These are phyloP conservation scores for Letharia columbiana DNA, from an alignment of 495 filamentous ascomycete genomes.

Conservation along the genomic window DNA sequence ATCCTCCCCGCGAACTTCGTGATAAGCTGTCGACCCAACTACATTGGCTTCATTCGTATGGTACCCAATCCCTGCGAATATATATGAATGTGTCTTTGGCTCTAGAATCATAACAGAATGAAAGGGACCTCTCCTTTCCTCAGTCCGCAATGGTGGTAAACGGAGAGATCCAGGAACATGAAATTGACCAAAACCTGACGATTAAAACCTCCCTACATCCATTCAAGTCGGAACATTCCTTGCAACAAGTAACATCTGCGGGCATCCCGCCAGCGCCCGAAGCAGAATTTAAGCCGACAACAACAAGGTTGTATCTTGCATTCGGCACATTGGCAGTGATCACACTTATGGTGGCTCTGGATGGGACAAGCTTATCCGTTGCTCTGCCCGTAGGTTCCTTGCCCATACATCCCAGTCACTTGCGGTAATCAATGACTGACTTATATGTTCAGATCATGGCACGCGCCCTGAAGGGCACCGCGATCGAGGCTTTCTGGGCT, in stretches of 20 bases:
- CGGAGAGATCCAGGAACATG: not conserved
- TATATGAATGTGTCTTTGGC: not conserved
- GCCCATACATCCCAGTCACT: not conserved
- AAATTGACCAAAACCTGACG: not conserved
- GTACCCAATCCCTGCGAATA: not conserved
- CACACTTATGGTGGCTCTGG: conserved; percentile 59
- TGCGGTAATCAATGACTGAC: conserved; percentile 2
- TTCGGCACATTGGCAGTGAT: conserved; percentile 53
- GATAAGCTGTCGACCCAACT: not conserved
- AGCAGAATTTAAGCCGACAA: conserved; percentile 24
- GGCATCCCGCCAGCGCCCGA: conserved; percentile 15
- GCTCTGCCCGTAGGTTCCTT: conserved; percentile 51
- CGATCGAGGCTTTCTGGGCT: conserved; percentile 53
- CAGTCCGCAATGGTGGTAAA: not conserved
- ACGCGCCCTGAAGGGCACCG: conserved; percentile 40
- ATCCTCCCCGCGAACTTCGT: not conserved
- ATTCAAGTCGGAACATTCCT: conserved; percentile 1
- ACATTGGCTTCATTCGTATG: not conserved
- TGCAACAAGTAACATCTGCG: conserved; percentile 12
- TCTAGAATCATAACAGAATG: not conserved
- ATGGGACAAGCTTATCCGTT: conserved; percentile 66
- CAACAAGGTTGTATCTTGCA: conserved; percentile 23
- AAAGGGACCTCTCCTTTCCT: not conserved
- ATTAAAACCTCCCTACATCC: conserved; percentile 2
- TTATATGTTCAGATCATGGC: conserved; percentile 32